A percentile compares a stretch with the other conserved stretches of the same genome.
These are phyloP conservation scores for Pseudogymnoascus pannorum DNA, from an alignment of 2,329 filamentous ascomycete species.

Conservation along the genomic window DNA sequence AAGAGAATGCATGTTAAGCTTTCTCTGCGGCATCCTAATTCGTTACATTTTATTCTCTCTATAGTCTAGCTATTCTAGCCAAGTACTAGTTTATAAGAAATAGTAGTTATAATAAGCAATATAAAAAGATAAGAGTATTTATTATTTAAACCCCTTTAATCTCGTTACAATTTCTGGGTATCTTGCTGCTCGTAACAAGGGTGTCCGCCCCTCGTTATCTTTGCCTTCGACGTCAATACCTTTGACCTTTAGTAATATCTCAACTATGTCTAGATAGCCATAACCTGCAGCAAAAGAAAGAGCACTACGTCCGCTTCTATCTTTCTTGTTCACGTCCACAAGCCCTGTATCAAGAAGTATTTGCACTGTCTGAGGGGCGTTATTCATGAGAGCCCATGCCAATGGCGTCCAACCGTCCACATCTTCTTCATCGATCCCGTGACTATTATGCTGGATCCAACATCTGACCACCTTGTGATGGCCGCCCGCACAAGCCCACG, in stretches of 20 bases:
- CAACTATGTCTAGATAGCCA: conserved; percentile 25
- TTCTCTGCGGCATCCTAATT: no score
- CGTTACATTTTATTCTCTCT: no score
- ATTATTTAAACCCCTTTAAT: no score
- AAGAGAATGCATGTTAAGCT: no score
- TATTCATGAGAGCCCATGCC: conserved; percentile 29
- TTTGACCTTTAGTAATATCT: conserved; percentile 10
- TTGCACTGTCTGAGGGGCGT: conserved; percentile 24
- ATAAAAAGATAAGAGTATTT: no score
- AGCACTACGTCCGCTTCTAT: conserved; percentile 25
- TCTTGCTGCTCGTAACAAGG: not conserved
- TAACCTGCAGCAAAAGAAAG: conserved; percentile 32
- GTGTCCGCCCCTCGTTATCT: conserved; percentile 11
- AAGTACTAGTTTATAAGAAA: no score
- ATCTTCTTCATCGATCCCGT: no score
- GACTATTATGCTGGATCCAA: no score
- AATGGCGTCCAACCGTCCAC: conserved; percentile 33
- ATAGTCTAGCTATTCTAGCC: no score
- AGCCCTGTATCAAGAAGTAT: conserved; percentile 25
- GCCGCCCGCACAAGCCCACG: no score
- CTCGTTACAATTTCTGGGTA: conserved; percentile 12
- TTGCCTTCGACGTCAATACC: conserved; percentile 11
- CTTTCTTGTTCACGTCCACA: conserved; percentile 28
- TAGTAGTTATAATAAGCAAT: no score
- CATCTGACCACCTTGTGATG: no score